Evolutionary conservation across 1,284 basidiomycete species (phyloP).

Genomic region (Inonotus hispidus): DNA sequence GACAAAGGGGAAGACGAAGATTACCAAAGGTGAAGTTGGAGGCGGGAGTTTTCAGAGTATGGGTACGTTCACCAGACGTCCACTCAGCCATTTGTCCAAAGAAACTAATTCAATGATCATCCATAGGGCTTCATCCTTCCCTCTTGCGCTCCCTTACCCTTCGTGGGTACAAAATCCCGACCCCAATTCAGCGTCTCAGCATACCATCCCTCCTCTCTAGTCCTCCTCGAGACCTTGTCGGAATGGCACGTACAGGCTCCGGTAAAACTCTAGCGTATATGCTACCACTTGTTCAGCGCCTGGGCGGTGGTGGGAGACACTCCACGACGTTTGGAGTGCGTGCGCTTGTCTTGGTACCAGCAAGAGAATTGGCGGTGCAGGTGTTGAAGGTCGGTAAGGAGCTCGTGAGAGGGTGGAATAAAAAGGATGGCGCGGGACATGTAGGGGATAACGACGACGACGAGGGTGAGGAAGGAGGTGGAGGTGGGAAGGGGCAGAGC

Average conservation of each 20-base stretch:
- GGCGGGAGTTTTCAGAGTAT: conserved; percentile 86
- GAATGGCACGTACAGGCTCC: conserved; percentile 97
- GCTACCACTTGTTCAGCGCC: conserved; percentile 85
- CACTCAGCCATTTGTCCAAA: conserved; percentile 1
- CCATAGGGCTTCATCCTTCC: conserved; percentile 76
- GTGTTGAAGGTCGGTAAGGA: conserved; percentile 94
- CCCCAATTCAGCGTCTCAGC: conserved; percentile 91
- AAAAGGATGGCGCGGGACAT: conserved; percentile 44
- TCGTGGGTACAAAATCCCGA: conserved; percentile 94
- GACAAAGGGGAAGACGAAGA: conserved; percentile 59
- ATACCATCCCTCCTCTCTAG: conserved; percentile 82
- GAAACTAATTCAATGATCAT: not conserved
- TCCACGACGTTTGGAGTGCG: conserved; percentile 79
- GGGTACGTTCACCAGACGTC: conserved; percentile 46
- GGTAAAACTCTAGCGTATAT: conserved; percentile 98
- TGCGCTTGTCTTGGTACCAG: conserved; percentile 86
- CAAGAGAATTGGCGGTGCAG: conserved; percentile 92
- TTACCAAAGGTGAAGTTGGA: conserved; percentile 67
- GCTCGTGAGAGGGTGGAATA: conserved; percentile 74
- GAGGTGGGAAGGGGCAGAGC: conserved; percentile 55
- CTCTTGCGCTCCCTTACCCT: conserved; percentile 82
- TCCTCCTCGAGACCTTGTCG: conserved; percentile 92
- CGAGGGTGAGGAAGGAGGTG: conserved; percentile 45
- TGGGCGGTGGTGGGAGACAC: conserved; percentile 81
- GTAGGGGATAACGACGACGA: conserved; percentile 65